Evolutionary conservation across 768 basidiomycete species (phyloP).

Genomic region (Amanita pseudoporphyria): DNA sequence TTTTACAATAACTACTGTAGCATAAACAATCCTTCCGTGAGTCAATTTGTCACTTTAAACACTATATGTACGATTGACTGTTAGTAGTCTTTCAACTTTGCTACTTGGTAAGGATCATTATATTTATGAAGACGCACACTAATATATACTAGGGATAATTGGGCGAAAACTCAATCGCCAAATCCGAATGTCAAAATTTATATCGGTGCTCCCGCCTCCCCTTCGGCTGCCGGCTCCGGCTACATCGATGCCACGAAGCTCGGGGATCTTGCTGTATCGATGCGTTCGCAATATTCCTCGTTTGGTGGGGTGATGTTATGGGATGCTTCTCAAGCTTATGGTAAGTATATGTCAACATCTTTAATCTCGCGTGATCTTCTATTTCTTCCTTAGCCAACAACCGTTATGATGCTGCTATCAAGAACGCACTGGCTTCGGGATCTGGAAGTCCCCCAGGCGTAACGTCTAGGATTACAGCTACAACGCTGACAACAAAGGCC

Average conservation of each 20-base stretch:
- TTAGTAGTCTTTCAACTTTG: constrained; percentile 38
- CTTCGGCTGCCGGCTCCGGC: constrained; percentile 42
- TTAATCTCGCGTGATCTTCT: background rate
- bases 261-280: constrained; percentile 27
- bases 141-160: constrained; percentile 31
- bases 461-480: constrained; percentile 14
- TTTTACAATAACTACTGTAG: constrained; percentile 38
- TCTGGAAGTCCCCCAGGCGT: constrained; percentile 9
- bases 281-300: constrained; percentile 36
- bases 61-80: background rate
- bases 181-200: constrained; percentile 46
- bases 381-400: constrained; percentile 21
- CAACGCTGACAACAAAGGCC: too few species aligned
- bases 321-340: constrained; percentile 31
- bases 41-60: constrained; percentile 7
- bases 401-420: constrained; percentile 31
- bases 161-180: constrained; percentile 44
- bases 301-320: constrained; percentile 44
- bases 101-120: constrained; percentile 24
- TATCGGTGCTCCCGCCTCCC: constrained; percentile 45
- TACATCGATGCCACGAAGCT: constrained; percentile 37
- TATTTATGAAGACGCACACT: background rate
- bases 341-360: constrained; percentile 9
- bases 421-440: constrained; percentile 27
- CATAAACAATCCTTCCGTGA: constrained; percentile 30